Evolutionary conservation across 192 early-diverging fungal species (phyloP).

Genomic region (Mortierella claussenii): DNA sequence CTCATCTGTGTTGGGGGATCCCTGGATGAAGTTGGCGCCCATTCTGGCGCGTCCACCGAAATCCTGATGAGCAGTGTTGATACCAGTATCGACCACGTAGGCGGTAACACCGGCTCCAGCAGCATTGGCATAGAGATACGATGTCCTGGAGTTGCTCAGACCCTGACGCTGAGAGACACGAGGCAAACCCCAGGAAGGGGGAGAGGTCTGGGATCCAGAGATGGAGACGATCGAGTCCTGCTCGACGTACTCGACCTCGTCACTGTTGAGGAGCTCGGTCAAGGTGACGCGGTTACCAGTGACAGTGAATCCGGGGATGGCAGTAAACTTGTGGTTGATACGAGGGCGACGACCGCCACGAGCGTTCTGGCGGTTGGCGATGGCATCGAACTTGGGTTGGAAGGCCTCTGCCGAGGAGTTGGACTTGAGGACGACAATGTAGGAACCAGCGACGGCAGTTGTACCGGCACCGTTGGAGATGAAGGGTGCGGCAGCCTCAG

Average conservation of each 20-base stretch:
- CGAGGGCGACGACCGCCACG: background rate
- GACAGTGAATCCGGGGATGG: conserved; percentile 53
- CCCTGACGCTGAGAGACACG: conserved; percentile 49
- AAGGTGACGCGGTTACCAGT: conserved; percentile 15
- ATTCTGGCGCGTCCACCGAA: conserved; percentile 65
- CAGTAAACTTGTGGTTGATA: conserved; percentile 13
- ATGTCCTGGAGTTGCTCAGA: background rate
- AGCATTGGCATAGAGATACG: conserved; percentile 23
- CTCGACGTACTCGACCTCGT: conserved; percentile 77
- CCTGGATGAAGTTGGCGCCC: conserved; percentile 52
- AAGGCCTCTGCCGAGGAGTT: conserved; percentile 33
- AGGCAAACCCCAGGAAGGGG: conserved; percentile 58
- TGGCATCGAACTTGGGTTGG: conserved; percentile 39
- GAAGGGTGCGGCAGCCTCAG: conserved; percentile 22
- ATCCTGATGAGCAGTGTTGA: conserved; percentile 42
- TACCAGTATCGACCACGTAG: conserved; percentile 57
- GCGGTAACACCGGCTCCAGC: conserved; percentile 54
- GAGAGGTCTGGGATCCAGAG: conserved; percentile 12
- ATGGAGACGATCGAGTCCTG: conserved; percentile 63
- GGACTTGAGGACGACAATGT: conserved; percentile 71
- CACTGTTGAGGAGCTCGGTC: conserved; percentile 6
- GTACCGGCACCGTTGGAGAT: conserved; percentile 39
- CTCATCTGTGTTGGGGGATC: conserved; percentile 32
- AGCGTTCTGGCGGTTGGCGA: conserved; percentile 37
- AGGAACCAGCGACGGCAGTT: conserved; percentile 62